phyloP scores from a whole-genome alignment of 805 yeast genomes.

The Metschnikowia lochheadii region DNA sequence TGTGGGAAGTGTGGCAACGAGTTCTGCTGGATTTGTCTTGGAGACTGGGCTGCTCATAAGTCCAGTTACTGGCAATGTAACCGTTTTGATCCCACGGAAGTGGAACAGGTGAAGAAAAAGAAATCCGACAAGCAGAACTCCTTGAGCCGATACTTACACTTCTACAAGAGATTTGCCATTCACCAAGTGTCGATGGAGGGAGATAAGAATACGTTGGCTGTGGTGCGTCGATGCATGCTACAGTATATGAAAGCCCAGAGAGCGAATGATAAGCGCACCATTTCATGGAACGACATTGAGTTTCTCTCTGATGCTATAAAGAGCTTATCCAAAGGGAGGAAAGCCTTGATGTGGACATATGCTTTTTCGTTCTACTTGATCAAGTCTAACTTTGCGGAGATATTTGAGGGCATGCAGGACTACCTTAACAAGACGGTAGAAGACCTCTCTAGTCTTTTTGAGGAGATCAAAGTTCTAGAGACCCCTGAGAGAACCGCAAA shows the following conservation, averaged over 20 bases:
- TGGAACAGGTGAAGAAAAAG: constrained; percentile 39
- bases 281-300: constrained; percentile 85
- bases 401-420: constrained; percentile 70
- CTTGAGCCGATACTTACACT: constrained; percentile 67
- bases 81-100: constrained; percentile 36
- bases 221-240: constrained; percentile 60
- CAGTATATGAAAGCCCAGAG: constrained; percentile 60
- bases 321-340: constrained; percentile 62
- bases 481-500: constrained; percentile 23
- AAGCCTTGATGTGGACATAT: constrained; percentile 86
- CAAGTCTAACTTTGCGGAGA: constrained; percentile 48
- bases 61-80: constrained; percentile 64
- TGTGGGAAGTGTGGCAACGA: constrained; percentile 74
- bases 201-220: constrained; percentile 60
- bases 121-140: constrained; percentile 44
- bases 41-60: constrained; percentile 71
- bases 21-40: constrained; percentile 92
- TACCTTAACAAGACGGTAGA: constrained; percentile 65
- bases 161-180: constrained; percentile 65
- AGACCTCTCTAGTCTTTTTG: constrained; percentile 59
- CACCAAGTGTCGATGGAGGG: constrained; percentile 75
- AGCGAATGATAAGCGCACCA: constrained; percentile 11
- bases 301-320: constrained; percentile 72
- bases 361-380: constrained; percentile 70
- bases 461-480: constrained; percentile 30